Evolutionary conservation across 2,329 filamentous ascomycete species (phyloP).

Genomic region (Hirsutella rhossiliensis): DNA sequence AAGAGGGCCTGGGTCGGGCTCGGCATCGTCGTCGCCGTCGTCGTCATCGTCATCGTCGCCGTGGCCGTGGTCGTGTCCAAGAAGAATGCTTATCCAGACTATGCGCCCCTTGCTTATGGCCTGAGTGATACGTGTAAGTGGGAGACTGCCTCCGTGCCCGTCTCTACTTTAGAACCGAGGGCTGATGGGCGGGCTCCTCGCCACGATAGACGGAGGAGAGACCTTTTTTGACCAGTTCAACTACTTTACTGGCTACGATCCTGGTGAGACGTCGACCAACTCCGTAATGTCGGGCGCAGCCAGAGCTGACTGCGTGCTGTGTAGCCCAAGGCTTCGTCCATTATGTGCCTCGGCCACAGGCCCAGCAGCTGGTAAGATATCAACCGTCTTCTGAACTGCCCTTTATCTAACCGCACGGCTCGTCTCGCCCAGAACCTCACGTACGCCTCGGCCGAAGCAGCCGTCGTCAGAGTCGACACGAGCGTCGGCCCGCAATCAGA

Average conservation of each 20-base stretch:
- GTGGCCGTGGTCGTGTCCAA: conserved; percentile 28
- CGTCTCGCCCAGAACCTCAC: conserved; percentile 44
- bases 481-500: conserved; percentile 32
- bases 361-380: conserved; percentile 26
- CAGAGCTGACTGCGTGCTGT: not conserved
- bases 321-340: conserved; percentile 38
- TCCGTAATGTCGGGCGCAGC: not conserved
- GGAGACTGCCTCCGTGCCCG: not conserved
- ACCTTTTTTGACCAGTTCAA: conserved; percentile 43
- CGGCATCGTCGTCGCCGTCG: conserved; percentile 25
- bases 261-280: conserved; percentile 17
- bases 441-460: conserved; percentile 38
- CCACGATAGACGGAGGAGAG: conserved; percentile 29
- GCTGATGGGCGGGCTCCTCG: not conserved
- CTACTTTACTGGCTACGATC: conserved; percentile 39
- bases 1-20: conserved; percentile 35
- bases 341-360: conserved; percentile 33
- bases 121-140: conserved; percentile 36
- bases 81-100: conserved; percentile 34
- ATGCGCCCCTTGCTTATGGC: conserved; percentile 32
- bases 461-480: conserved; percentile 50
- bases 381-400: not conserved
- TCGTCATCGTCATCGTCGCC: conserved; percentile 35
- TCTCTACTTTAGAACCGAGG: not conserved
- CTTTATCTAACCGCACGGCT: not conserved